Base-by-base conservation (phyloP, 805 yeast species). In the Brettanomyces naardenensis region DNA sequence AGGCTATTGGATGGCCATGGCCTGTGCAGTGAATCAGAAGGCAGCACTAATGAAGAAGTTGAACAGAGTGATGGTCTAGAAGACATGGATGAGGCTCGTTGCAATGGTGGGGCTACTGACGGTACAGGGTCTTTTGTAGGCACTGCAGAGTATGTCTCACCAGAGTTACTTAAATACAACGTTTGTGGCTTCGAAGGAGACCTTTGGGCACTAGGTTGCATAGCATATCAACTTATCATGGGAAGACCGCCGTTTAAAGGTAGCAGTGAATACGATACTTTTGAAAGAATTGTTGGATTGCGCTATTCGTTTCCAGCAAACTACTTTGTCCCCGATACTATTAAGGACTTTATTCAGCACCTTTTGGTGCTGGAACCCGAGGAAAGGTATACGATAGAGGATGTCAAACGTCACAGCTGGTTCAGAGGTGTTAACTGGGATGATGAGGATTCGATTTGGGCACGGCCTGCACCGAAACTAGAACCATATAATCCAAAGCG, bases 141-240 rank as follows among this genome's bases (percentile, higher is more conserved):
- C 0, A 90, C 98, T 1, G 97, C 97, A 0, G 97, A 89, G 54
- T 89, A 89, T 53, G 96, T 92, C 3, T 80, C 95, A 0, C 98
- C 97, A 0, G 98, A 92, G 57, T 64, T 92, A 29, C 65, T 92
- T 35, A 72, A 78, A 35, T 69, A 74, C 49, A 92, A 90, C 56
- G 67, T 72, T 27, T 86, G 95, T 53, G 92, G 95, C 15, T 83
- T 76, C 52, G 81, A 80, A 44, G 71, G 90, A 23, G 97, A 88
- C 56, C 61, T 85, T n/a, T 88, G 97, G 97, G 95, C 97, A 1
- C 58, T 87, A 39, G 97, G 95, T 1, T 88, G 97, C 59, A 83
- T 88, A 27, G 59, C 89, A 28, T 88, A 70, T 56, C 97, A 88
- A 58, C 71, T 89, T 52, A 71, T 85, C 37, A 78, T 81, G 32